Evolutionary conservation across 2,329 filamentous ascomycete genomes (phyloP), one percentile per base, ranked within the genome.

Genomic region (Penicillium sp.): DNA sequence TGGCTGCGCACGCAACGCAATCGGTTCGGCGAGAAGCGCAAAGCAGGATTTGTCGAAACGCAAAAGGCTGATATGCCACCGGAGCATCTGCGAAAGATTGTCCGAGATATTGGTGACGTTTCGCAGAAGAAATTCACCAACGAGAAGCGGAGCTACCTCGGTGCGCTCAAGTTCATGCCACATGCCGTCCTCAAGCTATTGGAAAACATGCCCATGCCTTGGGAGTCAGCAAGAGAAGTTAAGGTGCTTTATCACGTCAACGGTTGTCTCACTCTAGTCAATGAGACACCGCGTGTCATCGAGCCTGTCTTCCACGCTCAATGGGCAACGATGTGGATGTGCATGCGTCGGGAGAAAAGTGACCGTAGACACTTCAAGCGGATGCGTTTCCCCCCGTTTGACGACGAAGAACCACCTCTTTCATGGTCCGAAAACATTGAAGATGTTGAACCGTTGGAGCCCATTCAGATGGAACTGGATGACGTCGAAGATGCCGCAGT

Each of bases 181-280:
- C 94, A 99, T 72, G 94, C 94, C 6, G 94, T 99, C 12, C 78
- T 99, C 77, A 99, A 99, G 79, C 82, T 99, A 25, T 76, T 99
- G 54, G 94, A 99, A 79, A 99, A 99, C 68, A 99, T 99, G 94
- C 94, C 94, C 4, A 99, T 99, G 94, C 94, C 94, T 0, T 99
- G 94, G 94, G 94, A 99, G 77, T 94, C 91, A 54, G 86, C 91
- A 27, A 86, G 92, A 60, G 94, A 99, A 69, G 95, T 99, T 59
- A 97, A 97, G 77, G 94, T 99, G 29, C 81, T 99, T 13, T 99
- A 99, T 73, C 94, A 99, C 70, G 92, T 97, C 67, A 99, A 99
- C 68, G 94, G 94, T 31, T 99, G 95, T 69, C 76, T 99, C 75
- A 99, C 94, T 2, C 78, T 99, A 53, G 95, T 99, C 67, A 99